phyloP scores from a whole-genome alignment of 441 rosid species.

The Arabidopsis hybrid region DNA sequence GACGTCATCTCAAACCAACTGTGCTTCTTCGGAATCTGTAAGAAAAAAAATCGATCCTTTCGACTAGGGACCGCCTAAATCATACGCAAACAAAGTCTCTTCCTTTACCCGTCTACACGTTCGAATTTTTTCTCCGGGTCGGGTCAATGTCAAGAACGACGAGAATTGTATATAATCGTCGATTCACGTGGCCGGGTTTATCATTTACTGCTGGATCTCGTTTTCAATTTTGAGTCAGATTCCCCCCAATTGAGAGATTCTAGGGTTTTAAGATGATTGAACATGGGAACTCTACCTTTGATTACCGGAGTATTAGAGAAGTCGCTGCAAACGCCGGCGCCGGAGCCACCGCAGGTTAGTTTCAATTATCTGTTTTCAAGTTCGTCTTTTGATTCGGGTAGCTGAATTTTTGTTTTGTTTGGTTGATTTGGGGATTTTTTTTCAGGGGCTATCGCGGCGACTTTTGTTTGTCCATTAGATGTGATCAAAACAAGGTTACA shows the following conservation, averaged over 20 bases:
- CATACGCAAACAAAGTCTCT: constrained; percentile 37
- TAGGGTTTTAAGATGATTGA: constrained; percentile 54
- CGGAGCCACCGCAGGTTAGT: constrained; percentile 88
- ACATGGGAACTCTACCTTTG: constrained; percentile 48
- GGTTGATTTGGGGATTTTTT: constrained; percentile 27
- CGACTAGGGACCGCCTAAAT: constrained; percentile 33
- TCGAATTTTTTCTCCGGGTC: constrained; percentile 25
- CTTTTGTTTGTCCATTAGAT: constrained; percentile 93
- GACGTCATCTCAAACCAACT: constrained; percentile 22
- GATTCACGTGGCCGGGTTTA: not conserved
- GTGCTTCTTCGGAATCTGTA: constrained; percentile 14
- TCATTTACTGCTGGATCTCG: constrained; percentile 49
- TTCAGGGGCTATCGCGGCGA: constrained; percentile 92
- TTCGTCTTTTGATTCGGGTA: constrained; percentile 22
- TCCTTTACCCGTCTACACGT: constrained; percentile 37
- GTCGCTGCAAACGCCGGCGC: constrained; percentile 64
- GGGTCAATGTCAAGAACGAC: constrained; percentile 42
- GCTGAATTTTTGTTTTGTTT: not conserved
- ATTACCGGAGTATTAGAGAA: constrained; percentile 52
- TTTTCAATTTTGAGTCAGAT: constrained; percentile 41
- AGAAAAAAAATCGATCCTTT: constrained; percentile 5
- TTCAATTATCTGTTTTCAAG: not conserved
- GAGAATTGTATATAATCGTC: constrained; percentile 31
- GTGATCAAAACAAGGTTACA: constrained; percentile 97
- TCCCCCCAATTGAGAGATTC: constrained; percentile 22